Base-by-base conservation (phyloP, 192 early-diverging fungal genomes). In the Gaertneriomyces sp. region DNA sequence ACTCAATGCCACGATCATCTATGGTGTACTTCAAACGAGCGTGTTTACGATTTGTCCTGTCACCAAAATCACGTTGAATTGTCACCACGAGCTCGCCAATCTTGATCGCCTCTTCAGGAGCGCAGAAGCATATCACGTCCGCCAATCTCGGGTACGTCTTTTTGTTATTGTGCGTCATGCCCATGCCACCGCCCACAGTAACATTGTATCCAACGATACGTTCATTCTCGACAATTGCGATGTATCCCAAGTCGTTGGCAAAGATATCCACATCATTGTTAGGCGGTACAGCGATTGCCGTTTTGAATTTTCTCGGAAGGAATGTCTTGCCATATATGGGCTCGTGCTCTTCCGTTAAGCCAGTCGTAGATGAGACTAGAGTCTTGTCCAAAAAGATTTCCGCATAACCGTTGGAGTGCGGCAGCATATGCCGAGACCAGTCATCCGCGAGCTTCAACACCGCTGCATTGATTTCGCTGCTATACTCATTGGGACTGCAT, bases 1-100 rank as follows among this genome's bases (percentile, higher is more conserved):
- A 98, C 61, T 89, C 89, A 61, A 98, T 74, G 52, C 93, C 90
- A 65, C 90, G 87, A 79, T 95, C 93, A 68, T 98, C 95, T 66
- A 98, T 92, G 42, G 95, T 98, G 82, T 98, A 98, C 90, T 98
- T 98, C 54, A 98, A 77, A 58, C 95, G 90, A 9, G 95, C 95
- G 80, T 98, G 95, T 83, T 95, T 95, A 74, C 95, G 90, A 89
- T 98, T 98, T 74, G 88, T 88, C 61, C 95, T 88, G 81, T 96
- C 93, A 65, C 95, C 95, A 64, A 87, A 89, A 76, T 98, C 95
- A 58, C 95, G 87, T 79, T 98, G 95, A 46, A 93, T 90, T 0
- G 88, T 74, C 85, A 95, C 90, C 10, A 98, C 93, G 77, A 90
- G 88, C 68, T 95, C 93, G 51, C 85, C 88, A n/a, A 93, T 88